Evolutionary conservation across 257 asterid species (phyloP).

Genomic region (Sherardia arvensis): DNA sequence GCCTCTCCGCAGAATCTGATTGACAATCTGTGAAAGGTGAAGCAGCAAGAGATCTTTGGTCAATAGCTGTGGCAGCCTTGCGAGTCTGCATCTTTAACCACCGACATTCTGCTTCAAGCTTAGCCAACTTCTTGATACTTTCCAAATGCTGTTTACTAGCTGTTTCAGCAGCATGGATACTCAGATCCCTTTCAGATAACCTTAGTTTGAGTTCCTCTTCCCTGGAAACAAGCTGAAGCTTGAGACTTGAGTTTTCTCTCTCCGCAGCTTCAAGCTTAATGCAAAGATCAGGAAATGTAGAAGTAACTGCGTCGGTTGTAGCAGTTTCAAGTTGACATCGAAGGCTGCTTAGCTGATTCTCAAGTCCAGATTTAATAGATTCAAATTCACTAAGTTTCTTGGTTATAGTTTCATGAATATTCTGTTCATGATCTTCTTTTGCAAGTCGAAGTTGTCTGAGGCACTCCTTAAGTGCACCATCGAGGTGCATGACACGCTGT

Average conservation of each 20-base stretch:
- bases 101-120: slow-evolving; percentile 79
- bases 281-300: slow-evolving; percentile 31
- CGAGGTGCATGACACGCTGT: slow-evolving; percentile 61
- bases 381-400: slow-evolving; percentile 44
- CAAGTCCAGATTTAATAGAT: slow-evolving; percentile 41
- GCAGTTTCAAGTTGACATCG: slow-evolving; percentile 40
- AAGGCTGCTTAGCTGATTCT: slow-evolving; percentile 43
- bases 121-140: slow-evolving; percentile 45
- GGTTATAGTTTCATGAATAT: slow-evolving; percentile 33
- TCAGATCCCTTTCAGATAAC: slow-evolving; percentile 51
- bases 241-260: slow-evolving; percentile 49
- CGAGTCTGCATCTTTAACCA: slow-evolving; percentile 42
- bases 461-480: slow-evolving; percentile 89
- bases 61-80: slow-evolving; percentile 26
- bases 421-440: slow-evolving; percentile 70
- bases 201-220: slow-evolving; percentile 33
- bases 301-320: slow-evolving; percentile 26
- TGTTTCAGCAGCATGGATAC: slow-evolving; percentile 59
- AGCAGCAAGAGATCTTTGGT: slow-evolving; percentile 34
- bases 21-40: slow-evolving; percentile 52
- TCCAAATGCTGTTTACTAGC: slow-evolving; percentile 80
- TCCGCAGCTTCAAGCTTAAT: slow-evolving; percentile 52
- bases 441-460: slow-evolving; percentile 81
- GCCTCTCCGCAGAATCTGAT: slow-evolving; percentile 49
- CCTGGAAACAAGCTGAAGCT: slow-evolving; percentile 38